Evolutionary conservation across 1,284 basidiomycete species (phyloP), one percentile per base, ranked within the genome.

Genomic region (Ustilago trichophora): DNA sequence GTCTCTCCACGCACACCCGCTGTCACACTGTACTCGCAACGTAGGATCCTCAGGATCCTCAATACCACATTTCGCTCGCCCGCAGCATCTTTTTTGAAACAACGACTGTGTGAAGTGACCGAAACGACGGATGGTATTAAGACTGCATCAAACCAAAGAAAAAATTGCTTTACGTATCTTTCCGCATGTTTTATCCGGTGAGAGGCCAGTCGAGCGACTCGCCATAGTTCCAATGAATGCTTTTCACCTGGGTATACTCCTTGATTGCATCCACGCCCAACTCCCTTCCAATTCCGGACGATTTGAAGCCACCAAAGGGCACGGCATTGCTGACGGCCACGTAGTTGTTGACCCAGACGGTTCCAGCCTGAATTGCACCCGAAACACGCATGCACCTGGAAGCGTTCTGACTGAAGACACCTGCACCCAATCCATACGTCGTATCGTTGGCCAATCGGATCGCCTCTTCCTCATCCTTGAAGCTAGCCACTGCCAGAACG

Each of bases 351-450:
- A 92, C 86, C 91, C 91, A 92, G 36, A 90, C 88, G 25, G 92
- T 76, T 4, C 91, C 91, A 4, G 51, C 43, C 4, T 50, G 44
- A 40, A 67, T 44, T 9, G 35, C 18, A 12, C 37, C 36, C 4
- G 48, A 43, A 4, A 67, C 11, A 2, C 47, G 35, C 36, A 55
- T 48, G 49, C 48, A 50, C 3, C 60, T 54, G 2, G 60, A 38
- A 16, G 49, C 55, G 41, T 91, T 84, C 31, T 83, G 83, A 2
- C 90, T 91, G 90, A 91, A 92, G 33, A 92, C 85, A 8, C 88
- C 89, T 5, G 89, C 89, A 21, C 91, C 91, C 15, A 92, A 83
- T 0, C 90, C 90, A 76, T 91, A 92, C 78, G 87, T 89, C 75
- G 85, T 89, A 35, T 86, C 85, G 73, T 92, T 92, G 7, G 91